These are phyloP conservation scores for Aspergillus intermedius DNA, from an alignment of 2,329 filamentous ascomycete species.

Conservation along the genomic window DNA sequence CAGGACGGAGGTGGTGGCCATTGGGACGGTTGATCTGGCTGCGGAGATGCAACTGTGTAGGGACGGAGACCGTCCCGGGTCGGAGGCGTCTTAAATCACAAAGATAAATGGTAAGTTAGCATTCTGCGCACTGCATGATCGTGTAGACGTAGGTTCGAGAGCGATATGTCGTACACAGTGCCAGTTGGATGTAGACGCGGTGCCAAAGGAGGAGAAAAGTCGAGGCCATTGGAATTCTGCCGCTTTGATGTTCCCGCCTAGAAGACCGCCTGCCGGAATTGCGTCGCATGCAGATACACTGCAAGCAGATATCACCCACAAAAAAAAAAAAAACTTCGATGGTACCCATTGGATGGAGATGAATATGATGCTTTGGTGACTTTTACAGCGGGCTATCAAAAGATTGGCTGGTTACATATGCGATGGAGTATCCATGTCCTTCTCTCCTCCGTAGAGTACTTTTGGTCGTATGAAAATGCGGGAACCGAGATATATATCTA, in stretches of 20 bases:
- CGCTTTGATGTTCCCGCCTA: not conserved
- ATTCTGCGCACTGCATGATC: not conserved
- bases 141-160: not conserved
- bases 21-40: constrained; percentile 1
- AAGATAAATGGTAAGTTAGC: not conserved
- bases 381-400: too few relatives aligned
- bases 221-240: not conserved
- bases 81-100: not conserved
- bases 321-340: too few relatives aligned
- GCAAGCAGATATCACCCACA: too few relatives aligned
- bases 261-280: not conserved
- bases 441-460: too few relatives aligned
- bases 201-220: not conserved
- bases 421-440: too few relatives aligned
- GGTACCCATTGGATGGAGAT: too few relatives aligned
- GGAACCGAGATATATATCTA: too few relatives aligned
- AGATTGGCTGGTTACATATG: too few relatives aligned
- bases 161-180: not conserved
- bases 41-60: not conserved
- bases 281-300: too few relatives aligned
- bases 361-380: too few relatives aligned
- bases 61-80: not conserved
- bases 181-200: not conserved
- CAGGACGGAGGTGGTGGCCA: constrained; percentile 53
- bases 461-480: too few relatives aligned